Conservation (phyloP, 2,329 filamentous ascomycete species). For the Diplodia seriata region DNA sequence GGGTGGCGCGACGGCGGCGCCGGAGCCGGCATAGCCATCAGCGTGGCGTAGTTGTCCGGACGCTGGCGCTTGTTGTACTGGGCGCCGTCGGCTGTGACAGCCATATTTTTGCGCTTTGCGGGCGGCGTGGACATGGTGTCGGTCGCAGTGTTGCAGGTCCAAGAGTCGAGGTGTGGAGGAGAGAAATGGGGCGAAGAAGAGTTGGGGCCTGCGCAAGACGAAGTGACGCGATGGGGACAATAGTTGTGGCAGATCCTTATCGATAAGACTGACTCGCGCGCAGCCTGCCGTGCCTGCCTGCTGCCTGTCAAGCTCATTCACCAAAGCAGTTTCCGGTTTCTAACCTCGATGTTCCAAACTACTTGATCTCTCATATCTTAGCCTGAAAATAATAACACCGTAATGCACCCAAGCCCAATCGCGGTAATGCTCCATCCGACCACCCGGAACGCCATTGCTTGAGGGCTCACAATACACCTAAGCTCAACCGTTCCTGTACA, state of each 20-base stretch:
- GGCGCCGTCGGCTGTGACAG: slow-evolving; percentile 43
- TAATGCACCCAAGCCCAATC: neutral
- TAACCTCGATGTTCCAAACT: too few relatives aligned
- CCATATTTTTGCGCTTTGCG: slow-evolving; percentile 18
- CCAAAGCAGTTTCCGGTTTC: too few relatives aligned
- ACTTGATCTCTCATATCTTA: too few relatives aligned
- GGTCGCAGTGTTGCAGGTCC: neutral
- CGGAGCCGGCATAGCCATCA: slow-evolving; percentile 32
- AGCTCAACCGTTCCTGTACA: neutral
- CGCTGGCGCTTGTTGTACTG: slow-evolving; percentile 48
- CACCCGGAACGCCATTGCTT: neutral
- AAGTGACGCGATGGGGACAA: slow-evolving; percentile 1
- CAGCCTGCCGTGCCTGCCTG: too few relatives aligned
- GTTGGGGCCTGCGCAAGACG: neutral
- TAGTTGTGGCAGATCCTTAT: neutral
- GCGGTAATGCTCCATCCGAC: neutral
- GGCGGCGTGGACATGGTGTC: neutral
- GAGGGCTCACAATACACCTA: neutral
- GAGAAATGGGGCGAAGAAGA: neutral
- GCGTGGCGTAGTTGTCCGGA: slow-evolving; percentile 40
- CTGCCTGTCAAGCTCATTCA: too few relatives aligned
- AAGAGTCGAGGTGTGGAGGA: neutral
- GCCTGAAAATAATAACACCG: neutral
- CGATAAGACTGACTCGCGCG: slow-evolving; percentile 5
- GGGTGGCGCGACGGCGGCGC: slow-evolving; percentile 23